Evolutionary conservation across 2,329 filamentous ascomycete genomes (phyloP).

Genomic region (Pestalotiopsis fici): DNA sequence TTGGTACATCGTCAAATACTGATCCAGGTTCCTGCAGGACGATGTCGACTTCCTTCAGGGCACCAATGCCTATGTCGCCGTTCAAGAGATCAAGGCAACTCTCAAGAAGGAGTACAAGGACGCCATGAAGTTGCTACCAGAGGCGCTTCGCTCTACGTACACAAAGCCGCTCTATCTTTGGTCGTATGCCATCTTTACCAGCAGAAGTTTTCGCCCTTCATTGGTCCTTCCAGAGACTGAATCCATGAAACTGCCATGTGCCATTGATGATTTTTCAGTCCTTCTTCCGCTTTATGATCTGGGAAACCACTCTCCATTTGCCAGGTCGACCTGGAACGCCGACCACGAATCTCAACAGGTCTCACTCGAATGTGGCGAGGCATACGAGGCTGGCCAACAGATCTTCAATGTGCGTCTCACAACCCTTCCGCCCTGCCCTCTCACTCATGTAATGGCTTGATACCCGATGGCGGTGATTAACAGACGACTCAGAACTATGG

Average conservation of each 20-base stretch:
- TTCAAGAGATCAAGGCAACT: slow-evolving; percentile 42
- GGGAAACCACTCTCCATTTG: slow-evolving; percentile 67
- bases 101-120: slow-evolving; percentile 47
- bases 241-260: slow-evolving; percentile 34
- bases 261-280: slow-evolving; percentile 64
- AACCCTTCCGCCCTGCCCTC: neutral
- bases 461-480: neutral
- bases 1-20: neutral
- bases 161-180: slow-evolving; percentile 59
- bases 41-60: slow-evolving; percentile 55
- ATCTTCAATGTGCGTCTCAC: slow-evolving; percentile 33
- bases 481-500: slow-evolving; percentile 73
- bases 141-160: slow-evolving; percentile 35
- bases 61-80: slow-evolving; percentile 30
- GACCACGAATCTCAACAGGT: slow-evolving; percentile 39
- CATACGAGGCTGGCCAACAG: slow-evolving; percentile 53
- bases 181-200: slow-evolving; percentile 66
- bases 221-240: slow-evolving; percentile 49
- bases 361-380: slow-evolving; percentile 40
- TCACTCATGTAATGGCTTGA: neutral
- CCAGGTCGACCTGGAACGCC: slow-evolving; percentile 56
- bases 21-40: slow-evolving; percentile 25
- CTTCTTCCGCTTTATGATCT: slow-evolving; percentile 72
- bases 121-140: slow-evolving; percentile 39
- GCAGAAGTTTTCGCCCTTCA: slow-evolving; percentile 64